Conservation (phyloP, 1,139 yeast genomes). For the Blastobotrys arbuscula region DNA sequence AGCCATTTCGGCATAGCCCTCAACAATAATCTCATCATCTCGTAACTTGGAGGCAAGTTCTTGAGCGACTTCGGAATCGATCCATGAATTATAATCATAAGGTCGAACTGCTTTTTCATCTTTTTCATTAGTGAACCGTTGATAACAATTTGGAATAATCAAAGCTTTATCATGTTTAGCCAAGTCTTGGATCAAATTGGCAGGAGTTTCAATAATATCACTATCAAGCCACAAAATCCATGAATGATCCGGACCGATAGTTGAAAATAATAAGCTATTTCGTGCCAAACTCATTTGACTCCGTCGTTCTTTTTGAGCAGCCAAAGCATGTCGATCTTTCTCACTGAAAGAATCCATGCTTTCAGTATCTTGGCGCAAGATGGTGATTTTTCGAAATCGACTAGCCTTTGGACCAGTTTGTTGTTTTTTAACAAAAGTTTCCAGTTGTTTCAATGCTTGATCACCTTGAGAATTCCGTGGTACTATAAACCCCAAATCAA, state of each 20-base stretch:
- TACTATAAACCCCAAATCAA: slow-evolving; percentile 85
- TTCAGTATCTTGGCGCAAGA: slow-evolving; percentile 84
- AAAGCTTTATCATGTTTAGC: slow-evolving; percentile 83
- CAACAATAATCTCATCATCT: slow-evolving; percentile 89
- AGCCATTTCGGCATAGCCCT: slow-evolving; percentile 84
- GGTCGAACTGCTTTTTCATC: slow-evolving; percentile 66
- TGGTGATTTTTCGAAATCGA: slow-evolving; percentile 73
- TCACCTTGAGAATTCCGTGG: slow-evolving; percentile 83
- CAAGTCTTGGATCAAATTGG: slow-evolving; percentile 76
- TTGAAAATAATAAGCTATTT: slow-evolving; percentile 84
- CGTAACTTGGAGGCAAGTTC: slow-evolving; percentile 62
- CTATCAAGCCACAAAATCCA: slow-evolving; percentile 97
- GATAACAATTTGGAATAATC: slow-evolving; percentile 88
- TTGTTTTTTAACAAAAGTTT: slow-evolving; percentile 63
- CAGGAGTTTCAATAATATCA: slow-evolving; percentile 85
- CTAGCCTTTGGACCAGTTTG: slow-evolving; percentile 53
- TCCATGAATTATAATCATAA: slow-evolving; percentile 95
- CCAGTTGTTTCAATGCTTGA: slow-evolving; percentile 61
- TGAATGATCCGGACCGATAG: slow-evolving; percentile 80
- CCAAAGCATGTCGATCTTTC: slow-evolving; percentile 66
- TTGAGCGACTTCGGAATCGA: slow-evolving; percentile 81
- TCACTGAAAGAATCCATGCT: slow-evolving; percentile 54
- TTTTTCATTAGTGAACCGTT: slow-evolving; percentile 58
- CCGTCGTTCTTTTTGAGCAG: slow-evolving; percentile 86
- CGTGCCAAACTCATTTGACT: slow-evolving; percentile 90